These are phyloP conservation scores for Epithemia pelagica DNA, from an alignment of 108 stramenopile species.

Conservation along the genomic window DNA sequence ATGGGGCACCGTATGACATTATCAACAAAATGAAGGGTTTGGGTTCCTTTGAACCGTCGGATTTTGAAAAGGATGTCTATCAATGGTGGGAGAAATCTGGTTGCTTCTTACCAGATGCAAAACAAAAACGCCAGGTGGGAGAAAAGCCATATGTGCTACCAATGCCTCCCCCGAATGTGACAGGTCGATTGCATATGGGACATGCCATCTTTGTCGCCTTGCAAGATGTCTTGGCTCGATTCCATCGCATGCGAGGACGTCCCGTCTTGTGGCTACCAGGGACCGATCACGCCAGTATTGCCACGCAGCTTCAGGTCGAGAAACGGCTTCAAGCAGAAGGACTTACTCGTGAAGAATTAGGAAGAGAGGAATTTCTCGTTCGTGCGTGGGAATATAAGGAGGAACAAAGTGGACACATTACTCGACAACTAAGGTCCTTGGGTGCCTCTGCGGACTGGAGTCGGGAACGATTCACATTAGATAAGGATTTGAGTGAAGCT, in stretches of 20 bases:
- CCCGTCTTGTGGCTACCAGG: constrained; percentile 96
- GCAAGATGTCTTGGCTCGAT: constrained; percentile 96
- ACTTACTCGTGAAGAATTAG: constrained; percentile 77
- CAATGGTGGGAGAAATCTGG: constrained; percentile 81
- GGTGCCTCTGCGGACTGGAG: constrained; percentile 98
- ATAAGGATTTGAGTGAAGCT: constrained; percentile 74
- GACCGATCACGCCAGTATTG: constrained; percentile 99
- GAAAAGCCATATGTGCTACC: constrained; percentile 68
- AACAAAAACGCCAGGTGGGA: constrained; percentile 16
- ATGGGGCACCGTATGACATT: constrained; percentile 27
- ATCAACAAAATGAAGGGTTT: constrained; percentile 32
- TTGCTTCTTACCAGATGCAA: constrained; percentile 81
- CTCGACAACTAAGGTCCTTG: constrained; percentile 85
- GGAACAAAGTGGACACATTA: constrained; percentile 95
- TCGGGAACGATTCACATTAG: constrained; percentile 97
- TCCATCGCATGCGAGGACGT: constrained; percentile 96
- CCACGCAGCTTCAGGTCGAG: constrained; percentile 98
- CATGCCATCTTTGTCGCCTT: constrained; percentile 98
- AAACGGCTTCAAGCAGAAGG: constrained; percentile 73
- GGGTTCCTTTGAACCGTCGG: constrained; percentile 55
- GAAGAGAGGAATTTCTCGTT: constrained; percentile 83
- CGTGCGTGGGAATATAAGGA: constrained; percentile 90
- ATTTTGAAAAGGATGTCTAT: constrained; percentile 71
- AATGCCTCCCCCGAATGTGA: constrained; percentile 99
- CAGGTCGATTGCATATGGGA: constrained; percentile 98